Conservation (phyloP, 164 flowering plant species). For the Warburgia ugandensis region DNA sequence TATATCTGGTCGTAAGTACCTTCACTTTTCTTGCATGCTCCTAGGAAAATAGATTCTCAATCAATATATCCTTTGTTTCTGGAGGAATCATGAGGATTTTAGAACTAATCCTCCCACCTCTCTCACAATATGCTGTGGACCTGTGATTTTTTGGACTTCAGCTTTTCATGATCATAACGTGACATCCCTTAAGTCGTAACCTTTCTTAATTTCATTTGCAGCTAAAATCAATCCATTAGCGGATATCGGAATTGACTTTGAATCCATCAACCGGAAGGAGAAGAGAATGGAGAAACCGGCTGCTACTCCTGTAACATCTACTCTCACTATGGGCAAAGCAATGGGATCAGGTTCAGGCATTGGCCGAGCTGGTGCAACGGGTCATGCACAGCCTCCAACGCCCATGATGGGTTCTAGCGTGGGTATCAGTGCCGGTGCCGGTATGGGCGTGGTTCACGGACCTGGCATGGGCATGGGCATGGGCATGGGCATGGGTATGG, state of each 20-base stretch:
- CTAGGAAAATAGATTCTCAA: no score
- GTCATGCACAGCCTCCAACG: constrained; percentile 45
- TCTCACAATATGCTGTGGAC: no score
- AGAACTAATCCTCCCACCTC: no score
- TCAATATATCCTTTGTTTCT: no score
- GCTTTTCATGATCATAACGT: neutral
- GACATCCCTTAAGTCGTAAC: no score
- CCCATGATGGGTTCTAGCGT: constrained; percentile 46
- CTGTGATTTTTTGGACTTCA: neutral
- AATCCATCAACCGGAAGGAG: constrained; percentile 85
- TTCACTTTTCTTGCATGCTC: neutral
- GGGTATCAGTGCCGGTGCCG: constrained; percentile 29
- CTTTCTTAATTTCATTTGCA: constrained; percentile 27
- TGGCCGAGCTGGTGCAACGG: constrained; percentile 85
- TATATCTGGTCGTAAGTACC: constrained; percentile 89
- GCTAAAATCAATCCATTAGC: constrained; percentile 89
- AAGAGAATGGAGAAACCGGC: constrained; percentile 70
- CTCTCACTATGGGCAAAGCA: constrained; percentile 85
- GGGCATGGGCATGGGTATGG: constrained; percentile 38
- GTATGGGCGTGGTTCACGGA: no score
- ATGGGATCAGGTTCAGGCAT: constrained; percentile 98
- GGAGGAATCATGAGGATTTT: neutral
- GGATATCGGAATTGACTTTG: constrained; percentile 95
- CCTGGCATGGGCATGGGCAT: constrained; percentile 26
- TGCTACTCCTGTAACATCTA: constrained; percentile 49